A percentile compares a stretch with the other conserved stretches of the same genome.
Conservation (phyloP, 306 rosid species). For the Quercus suber region DNA sequence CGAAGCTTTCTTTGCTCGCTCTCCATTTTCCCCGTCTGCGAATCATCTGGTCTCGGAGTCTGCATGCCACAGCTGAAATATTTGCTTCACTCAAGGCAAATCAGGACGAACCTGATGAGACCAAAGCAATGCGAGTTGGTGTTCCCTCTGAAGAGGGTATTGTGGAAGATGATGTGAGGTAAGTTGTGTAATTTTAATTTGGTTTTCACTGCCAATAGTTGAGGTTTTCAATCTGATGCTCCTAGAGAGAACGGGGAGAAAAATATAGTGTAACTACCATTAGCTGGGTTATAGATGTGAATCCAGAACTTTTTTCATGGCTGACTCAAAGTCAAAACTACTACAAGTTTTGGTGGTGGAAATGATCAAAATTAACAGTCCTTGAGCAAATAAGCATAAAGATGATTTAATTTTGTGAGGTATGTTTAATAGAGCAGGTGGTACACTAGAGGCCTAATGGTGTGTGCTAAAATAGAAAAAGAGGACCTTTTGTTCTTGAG, state of each 20-base stretch:
- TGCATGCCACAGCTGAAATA: slow-evolving; percentile 92
- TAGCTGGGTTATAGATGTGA: background rate
- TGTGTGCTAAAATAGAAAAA: background rate
- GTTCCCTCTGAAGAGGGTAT: slow-evolving; percentile 95
- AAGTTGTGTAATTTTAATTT: slow-evolving; percentile 12
- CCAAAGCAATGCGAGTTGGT: slow-evolving; percentile 62
- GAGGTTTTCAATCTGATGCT: background rate
- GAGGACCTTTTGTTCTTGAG: background rate
- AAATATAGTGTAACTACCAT: background rate
- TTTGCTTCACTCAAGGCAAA: slow-evolving; percentile 84
- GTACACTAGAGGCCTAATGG: background rate
- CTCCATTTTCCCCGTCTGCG: slow-evolving; percentile 90
- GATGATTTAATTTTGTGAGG: background rate
- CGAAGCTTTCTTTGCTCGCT: slow-evolving; percentile 85
- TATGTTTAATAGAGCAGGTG: background rate
- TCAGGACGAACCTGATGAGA: slow-evolving; percentile 91
- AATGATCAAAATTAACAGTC: background rate
- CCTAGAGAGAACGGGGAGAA: background rate
- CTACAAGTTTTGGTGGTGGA: background rate
- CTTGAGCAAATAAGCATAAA: background rate
- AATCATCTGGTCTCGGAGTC: slow-evolving; percentile 93
- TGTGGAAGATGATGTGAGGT: slow-evolving; percentile 90
- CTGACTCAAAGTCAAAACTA: background rate
- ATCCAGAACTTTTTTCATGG: background rate
- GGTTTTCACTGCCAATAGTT: background rate